Evolutionary conservation across 2,329 filamentous ascomycete species (phyloP), one percentile per base, ranked within the genome.

Genomic region (Aspergillus latus): DNA sequence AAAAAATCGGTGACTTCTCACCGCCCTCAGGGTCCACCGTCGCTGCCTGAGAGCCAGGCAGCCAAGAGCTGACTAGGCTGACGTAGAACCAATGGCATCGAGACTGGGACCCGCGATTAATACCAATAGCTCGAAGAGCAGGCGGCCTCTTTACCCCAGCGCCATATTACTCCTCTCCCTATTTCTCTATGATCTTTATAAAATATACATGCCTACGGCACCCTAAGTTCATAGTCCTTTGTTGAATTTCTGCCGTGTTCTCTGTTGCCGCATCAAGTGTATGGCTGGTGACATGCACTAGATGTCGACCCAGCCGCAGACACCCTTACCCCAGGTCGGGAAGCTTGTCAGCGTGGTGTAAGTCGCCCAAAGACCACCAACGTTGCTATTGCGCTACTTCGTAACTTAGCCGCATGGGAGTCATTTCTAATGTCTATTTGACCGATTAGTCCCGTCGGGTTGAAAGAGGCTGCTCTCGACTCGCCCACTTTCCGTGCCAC

Each of bases 401-500:
- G 21, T 21, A 21, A 21, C 21, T 21, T 21, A 21, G 21, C 21
- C 21, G 21, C 21, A 21, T 21, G 21, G 21, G 21, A 21, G 21
- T 21, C 21, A 21, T 21, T 21, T 21, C 21, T 21, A 21, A 21
- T 21, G 21, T 21, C 21, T 21, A 21, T 21, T 21, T 21, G 21
- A 21, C 21, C 21, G 21, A 56, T 49, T 32, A 86, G 84, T 56
- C 91, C 94, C 44, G 92, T 97, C 37, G 87, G 87, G 59, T 83
- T 97, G 65, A 94, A 93, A 77, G 94, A 99, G 82, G 94, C 94
- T 49, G 89, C 92, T 16, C 88, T 97, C 77, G 94, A 99, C 76
- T 97, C 92, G 39, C 94, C 94, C 28, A 95, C 92, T 36, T 97
- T 97, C 74, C 90, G 94, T 62, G 90, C 92, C 46, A 90, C 90